phyloP scores from a whole-genome alignment of 2,329 filamentous ascomycete species.

The Penicillium hesseltinei region DNA sequence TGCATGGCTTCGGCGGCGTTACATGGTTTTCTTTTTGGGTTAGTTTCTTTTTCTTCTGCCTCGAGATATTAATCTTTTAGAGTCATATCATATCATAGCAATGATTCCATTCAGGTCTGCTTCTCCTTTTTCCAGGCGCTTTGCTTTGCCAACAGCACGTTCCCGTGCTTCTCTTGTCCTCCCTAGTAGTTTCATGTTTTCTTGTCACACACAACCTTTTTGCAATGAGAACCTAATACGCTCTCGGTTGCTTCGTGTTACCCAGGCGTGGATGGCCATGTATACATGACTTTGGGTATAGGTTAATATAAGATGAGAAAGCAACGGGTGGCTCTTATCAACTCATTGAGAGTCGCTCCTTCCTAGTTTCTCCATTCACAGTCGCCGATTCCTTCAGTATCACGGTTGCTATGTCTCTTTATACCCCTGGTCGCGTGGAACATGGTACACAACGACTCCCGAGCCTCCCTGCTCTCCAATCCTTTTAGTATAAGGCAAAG shows the following conservation, averaged over 20 bases:
- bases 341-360: background rate
- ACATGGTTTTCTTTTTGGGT: background rate
- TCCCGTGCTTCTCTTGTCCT: background rate
- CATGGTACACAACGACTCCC: background rate
- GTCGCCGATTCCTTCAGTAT: background rate
- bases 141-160: too few species aligned
- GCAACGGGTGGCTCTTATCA: background rate
- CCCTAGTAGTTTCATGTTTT: background rate
- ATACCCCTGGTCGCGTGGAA: background rate
- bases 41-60: background rate
- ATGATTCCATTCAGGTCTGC: background rate
- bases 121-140: too few species aligned
- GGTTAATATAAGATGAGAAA: too few species aligned
- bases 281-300: background rate
- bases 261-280: background rate
- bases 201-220: background rate
- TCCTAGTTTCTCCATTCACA: background rate
- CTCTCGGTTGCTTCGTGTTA: background rate
- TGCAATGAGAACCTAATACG: too few species aligned
- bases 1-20: conserved; percentile 21
- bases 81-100: conserved; percentile 3
- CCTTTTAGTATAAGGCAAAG: background rate
- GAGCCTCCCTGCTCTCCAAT: background rate
- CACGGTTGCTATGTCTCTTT: background rate
- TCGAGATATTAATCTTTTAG: background rate